Percentiles rank a stretch among this genome's conserved stretches.
phyloP scores from a whole-genome alignment of 2,329 filamentous ascomycete genomes.

The Calonectria hongkongensis region DNA sequence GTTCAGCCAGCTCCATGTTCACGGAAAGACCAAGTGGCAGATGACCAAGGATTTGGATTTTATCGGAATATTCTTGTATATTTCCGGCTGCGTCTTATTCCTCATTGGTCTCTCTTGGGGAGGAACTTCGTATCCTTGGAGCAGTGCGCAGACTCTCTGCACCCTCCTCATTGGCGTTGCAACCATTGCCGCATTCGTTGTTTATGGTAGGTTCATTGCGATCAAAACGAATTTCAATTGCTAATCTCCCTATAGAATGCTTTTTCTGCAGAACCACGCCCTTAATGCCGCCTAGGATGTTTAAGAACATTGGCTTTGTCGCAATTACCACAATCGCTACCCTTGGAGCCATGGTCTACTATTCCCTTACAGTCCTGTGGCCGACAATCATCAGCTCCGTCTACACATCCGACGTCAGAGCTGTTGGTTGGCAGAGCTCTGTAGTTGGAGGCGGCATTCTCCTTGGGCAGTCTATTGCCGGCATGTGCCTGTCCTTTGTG shows the following conservation, averaged over 20 bases:
- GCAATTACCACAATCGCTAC: conserved; percentile 62
- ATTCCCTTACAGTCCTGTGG: conserved; percentile 65
- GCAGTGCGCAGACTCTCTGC: conserved; percentile 60
- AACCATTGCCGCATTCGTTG: conserved; percentile 59
- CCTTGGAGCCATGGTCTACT: conserved; percentile 66
- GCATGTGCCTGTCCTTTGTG: conserved; percentile 60
- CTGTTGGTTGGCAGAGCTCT: conserved; percentile 64
- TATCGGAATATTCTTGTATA: conserved; percentile 65
- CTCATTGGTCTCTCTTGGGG: conserved; percentile 66
- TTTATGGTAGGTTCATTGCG: conserved; percentile 55
- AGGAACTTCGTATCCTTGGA: conserved; percentile 64
- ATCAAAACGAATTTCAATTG: not conserved
- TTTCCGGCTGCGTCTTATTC: conserved; percentile 63
- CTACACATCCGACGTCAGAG: conserved; percentile 60
- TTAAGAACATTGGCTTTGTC: conserved; percentile 62
- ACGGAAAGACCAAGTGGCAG: conserved; percentile 59
- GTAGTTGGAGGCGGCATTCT: conserved; percentile 64
- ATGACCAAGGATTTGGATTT: conserved; percentile 66
- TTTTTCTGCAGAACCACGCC: conserved; percentile 60
- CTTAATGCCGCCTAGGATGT: conserved; percentile 65
- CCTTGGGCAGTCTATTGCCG: conserved; percentile 61
- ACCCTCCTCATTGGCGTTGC: conserved; percentile 61
- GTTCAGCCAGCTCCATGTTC: conserved; percentile 64
- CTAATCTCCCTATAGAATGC: conserved; percentile 54
- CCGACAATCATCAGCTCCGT: conserved; percentile 63